Conservation (phyloP, 2,329 filamentous ascomycete species). For the Fusarium humuli region DNA sequence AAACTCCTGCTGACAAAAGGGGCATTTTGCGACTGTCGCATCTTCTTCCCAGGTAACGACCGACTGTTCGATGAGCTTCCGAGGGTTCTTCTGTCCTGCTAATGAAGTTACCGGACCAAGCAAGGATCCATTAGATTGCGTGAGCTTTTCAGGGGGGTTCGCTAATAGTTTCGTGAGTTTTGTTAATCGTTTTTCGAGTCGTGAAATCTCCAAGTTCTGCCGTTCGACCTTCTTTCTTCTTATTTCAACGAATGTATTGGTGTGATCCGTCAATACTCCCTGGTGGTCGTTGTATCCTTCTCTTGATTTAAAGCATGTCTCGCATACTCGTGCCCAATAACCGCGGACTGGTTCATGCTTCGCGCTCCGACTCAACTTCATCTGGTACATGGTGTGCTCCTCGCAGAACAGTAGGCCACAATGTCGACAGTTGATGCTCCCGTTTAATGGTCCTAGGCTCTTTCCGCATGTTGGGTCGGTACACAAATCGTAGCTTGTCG, state of each 20-base stretch:
- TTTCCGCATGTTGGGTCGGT: slow-evolving; percentile 89
- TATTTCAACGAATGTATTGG: slow-evolving; percentile 74
- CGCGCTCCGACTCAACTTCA: slow-evolving; percentile 92
- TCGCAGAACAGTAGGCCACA: slow-evolving; percentile 96
- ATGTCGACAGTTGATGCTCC: slow-evolving; percentile 91
- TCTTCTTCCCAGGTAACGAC: slow-evolving; percentile 98
- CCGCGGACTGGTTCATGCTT: slow-evolving; percentile 90
- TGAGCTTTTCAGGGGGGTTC: slow-evolving; percentile 75
- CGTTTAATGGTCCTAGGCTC: slow-evolving; percentile 80
- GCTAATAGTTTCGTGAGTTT: slow-evolving; percentile 88
- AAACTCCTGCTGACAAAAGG: slow-evolving; percentile 97
- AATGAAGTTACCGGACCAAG: slow-evolving; percentile 71
- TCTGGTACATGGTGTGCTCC: slow-evolving; percentile 99
- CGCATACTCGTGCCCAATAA: slow-evolving; percentile 94
- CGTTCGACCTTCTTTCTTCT: slow-evolving; percentile 84
- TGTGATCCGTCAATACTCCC: slow-evolving; percentile 78
- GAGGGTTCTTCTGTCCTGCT: slow-evolving; percentile 76
- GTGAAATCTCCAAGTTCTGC: slow-evolving; percentile 85
- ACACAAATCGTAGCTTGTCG: slow-evolving; percentile 80
- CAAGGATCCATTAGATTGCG: slow-evolving; percentile 62
- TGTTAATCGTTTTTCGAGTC: slow-evolving; percentile 90
- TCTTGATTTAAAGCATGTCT: slow-evolving; percentile 98
- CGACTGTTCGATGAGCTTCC: slow-evolving; percentile 88
- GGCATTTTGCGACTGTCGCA: slow-evolving; percentile 80
- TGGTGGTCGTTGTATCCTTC: slow-evolving; percentile 94